Percentiles rank a stretch among this genome's conserved stretches.
phyloP scores from a whole-genome alignment of 2,329 filamentous ascomycete genomes.

The Ascochyta viciae-villosae region DNA sequence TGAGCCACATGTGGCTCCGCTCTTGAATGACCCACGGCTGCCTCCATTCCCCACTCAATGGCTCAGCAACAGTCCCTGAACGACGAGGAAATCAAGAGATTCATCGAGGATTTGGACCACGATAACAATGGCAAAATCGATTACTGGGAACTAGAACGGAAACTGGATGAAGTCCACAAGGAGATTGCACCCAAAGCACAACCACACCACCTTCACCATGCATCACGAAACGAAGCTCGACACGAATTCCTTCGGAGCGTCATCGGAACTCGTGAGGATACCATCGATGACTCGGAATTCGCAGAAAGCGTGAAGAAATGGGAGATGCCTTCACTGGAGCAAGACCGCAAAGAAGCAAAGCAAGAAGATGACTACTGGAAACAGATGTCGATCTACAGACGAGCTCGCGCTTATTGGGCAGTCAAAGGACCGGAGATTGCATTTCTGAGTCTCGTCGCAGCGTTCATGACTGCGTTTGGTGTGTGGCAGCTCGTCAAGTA shows the following conservation, averaged over 20 bases:
- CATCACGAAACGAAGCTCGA: constrained; percentile 49
- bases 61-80: constrained; percentile 36
- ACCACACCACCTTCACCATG: constrained; percentile 55
- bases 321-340: constrained; percentile 58
- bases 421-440: constrained; percentile 61
- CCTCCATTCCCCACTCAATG: constrained; percentile 23
- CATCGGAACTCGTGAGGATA: constrained; percentile 53
- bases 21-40: constrained; percentile 1
- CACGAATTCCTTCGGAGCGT: constrained; percentile 62
- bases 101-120: constrained; percentile 61
- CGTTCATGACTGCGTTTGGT: constrained; percentile 59
- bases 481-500: constrained; percentile 65
- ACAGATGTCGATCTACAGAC: constrained; percentile 55
- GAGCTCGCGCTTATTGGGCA: constrained; percentile 61
- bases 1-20: constrained; percentile 23
- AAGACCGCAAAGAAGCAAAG: constrained; percentile 57
- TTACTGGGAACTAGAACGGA: constrained; percentile 60
- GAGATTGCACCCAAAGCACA: constrained; percentile 58
- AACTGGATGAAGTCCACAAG: constrained; percentile 61
- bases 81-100: constrained; percentile 60
- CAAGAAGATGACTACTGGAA: constrained; percentile 58
- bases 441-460: constrained; percentile 58
- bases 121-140: constrained; percentile 61
- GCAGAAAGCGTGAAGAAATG: constrained; percentile 53
- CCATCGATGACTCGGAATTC: constrained; percentile 58